Percentiles rank a stretch among this genome's conserved stretches.
Evolutionary conservation across 352 stramenopile species (phyloP).

Genomic region (Phytopythium kandeliae): DNA sequence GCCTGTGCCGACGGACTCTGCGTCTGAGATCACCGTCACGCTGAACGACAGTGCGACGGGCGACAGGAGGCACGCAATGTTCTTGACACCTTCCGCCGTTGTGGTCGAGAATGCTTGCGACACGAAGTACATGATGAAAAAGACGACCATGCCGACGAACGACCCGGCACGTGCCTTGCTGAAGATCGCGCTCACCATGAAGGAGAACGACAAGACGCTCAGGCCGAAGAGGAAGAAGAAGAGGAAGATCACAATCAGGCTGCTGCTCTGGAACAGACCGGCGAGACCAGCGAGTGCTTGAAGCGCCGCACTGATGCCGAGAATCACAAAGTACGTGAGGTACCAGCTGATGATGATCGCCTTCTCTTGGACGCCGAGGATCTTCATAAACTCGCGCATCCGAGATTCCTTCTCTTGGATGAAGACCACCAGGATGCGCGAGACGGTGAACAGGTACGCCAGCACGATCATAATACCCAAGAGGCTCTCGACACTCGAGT

Average conservation of each 20-base stretch:
- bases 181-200: slow-evolving; percentile 75
- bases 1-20: slow-evolving; percentile 41
- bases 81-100: slow-evolving; percentile 26
- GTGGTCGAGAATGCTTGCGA: slow-evolving; percentile 25
- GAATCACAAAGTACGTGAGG: slow-evolving; percentile 83
- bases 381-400: slow-evolving; percentile 87
- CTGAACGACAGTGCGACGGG: slow-evolving; percentile 61
- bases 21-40: slow-evolving; percentile 39
- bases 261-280: slow-evolving; percentile 36
- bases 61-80: slow-evolving; percentile 40
- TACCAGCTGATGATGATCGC: slow-evolving; percentile 68
- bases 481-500: no score
- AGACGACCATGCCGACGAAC: slow-evolving; percentile 71
- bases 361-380: slow-evolving; percentile 81
- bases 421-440: slow-evolving; percentile 70
- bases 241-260: slow-evolving; percentile 54
- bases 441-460: slow-evolving; percentile 10
- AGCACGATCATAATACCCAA: no score
- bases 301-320: slow-evolving; percentile 53
- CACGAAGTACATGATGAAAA: slow-evolving; percentile 84
- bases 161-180: slow-evolving; percentile 40
- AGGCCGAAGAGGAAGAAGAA: slow-evolving; percentile 69
- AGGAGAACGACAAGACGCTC: slow-evolving; percentile 42
- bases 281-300: slow-evolving; percentile 36
- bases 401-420: slow-evolving; percentile 89